Conservation (phyloP, 371 early-diverging fungal genomes). For the Lichtheimia corymbifera region DNA sequence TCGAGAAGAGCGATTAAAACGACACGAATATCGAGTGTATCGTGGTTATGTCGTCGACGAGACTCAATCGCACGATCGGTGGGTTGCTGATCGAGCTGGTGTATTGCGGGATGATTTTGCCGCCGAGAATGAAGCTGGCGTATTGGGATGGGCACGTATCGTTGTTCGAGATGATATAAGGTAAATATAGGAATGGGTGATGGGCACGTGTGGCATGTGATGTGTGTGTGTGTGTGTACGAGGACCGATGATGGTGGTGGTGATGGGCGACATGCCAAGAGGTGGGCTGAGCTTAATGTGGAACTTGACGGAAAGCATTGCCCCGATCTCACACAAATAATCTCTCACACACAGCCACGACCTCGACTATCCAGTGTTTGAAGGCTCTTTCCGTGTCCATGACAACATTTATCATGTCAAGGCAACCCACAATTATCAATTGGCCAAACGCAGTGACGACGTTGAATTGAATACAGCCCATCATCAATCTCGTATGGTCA, state of each 20-base stretch:
- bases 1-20: constrained; percentile 20
- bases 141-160: constrained; percentile 74
- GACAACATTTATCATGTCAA: constrained; percentile 69
- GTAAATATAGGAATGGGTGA: constrained; percentile 13
- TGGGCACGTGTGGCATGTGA: background rate
- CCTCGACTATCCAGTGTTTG: constrained; percentile 49
- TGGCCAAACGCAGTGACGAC: constrained; percentile 64
- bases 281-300: background rate
- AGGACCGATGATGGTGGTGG: too few relatives aligned
- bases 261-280: background rate
- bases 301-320: background rate
- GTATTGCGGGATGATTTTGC: constrained; percentile 28
- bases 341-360: constrained; percentile 19
- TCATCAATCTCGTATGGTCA: constrained; percentile 47
- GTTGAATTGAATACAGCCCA: constrained; percentile 29
- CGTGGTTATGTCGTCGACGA: constrained; percentile 37
- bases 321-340: background rate
- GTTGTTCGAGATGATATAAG: constrained; percentile 56
- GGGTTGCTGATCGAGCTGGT: constrained; percentile 37
- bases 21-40: constrained; percentile 40
- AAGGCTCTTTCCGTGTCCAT: constrained; percentile 65
- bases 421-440: constrained; percentile 56
- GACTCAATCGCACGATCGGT: constrained; percentile 31
- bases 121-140: constrained; percentile 32
- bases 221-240: constrained; percentile 1